A percentile compares a stretch with the other conserved stretches of the same genome.
phyloP scores from a whole-genome alignment of 768 basidiomycete genomes.

The Lactarius deliciosus region DNA sequence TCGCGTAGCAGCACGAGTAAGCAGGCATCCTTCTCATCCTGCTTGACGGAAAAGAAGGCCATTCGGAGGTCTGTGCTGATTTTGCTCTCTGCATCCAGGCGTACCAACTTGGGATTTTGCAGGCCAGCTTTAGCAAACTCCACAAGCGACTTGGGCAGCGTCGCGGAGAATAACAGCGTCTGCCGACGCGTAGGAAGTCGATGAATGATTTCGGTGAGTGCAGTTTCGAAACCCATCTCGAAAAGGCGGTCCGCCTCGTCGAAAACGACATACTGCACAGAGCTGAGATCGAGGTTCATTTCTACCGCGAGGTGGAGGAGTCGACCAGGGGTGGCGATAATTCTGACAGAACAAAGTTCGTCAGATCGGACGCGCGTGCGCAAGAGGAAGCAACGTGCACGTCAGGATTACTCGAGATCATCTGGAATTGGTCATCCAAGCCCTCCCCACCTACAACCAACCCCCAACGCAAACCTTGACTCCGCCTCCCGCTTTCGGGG shows the following conservation, averaged over 20 bases:
- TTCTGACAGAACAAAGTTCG: conserved; percentile 45
- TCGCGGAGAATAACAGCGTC: conserved; percentile 94
- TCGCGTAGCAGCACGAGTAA: conserved; percentile 82
- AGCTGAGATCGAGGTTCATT: conserved; percentile 90
- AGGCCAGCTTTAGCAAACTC: conserved; percentile 99
- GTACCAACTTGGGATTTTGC: conserved; percentile 88
- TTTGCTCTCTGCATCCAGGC: conserved; percentile 95
- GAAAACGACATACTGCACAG: conserved; percentile 88
- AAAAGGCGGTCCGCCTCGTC: conserved; percentile 99
- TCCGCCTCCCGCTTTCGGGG: conserved; percentile 52
- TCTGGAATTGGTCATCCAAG: conserved; percentile 93
- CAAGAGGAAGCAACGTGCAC: conserved; percentile 57
- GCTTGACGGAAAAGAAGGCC: conserved; percentile 92
- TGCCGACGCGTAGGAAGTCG: conserved; percentile 86
- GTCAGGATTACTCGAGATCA: conserved; percentile 93
- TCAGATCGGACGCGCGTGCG: conserved; percentile 13
- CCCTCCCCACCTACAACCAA: conserved; percentile 95
- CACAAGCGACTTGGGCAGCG: conserved; percentile 90
- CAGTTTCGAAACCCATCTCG: conserved; percentile 95
- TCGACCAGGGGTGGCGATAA: conserved; percentile 97
- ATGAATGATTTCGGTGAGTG: conserved; percentile 87
- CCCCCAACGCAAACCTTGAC: conserved; percentile 80
- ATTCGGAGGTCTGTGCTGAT: conserved; percentile 91
- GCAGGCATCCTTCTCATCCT: conserved; percentile 92
- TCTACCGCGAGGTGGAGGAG: conserved; percentile 95